Base-by-base conservation (phyloP, 768 basidiomycete genomes). In the Tylopilus rubrobrunneus region DNA sequence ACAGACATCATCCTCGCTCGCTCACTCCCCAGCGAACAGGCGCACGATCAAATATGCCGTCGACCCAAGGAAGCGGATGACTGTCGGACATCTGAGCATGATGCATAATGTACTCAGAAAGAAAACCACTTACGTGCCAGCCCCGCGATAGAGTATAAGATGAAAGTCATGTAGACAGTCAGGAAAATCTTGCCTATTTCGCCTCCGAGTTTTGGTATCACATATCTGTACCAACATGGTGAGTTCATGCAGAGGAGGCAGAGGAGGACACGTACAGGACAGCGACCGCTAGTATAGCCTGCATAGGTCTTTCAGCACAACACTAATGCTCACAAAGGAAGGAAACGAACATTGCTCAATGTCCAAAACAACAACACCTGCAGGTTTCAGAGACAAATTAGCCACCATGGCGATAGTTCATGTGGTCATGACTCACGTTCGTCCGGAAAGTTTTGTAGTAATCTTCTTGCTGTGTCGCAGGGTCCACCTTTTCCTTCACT, bases 371-470 rank as follows among this genome's bases (percentile, higher is more conserved):
- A 74, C 60, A 98, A 69, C 76, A 71, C 25, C 34, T 34, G 11
- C 28, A 33, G 14, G 27, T 6, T 33, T 53, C 43, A 45, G 45
- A 50, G 27, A 50, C 63, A 53, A 64, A 51, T 65, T 55, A 66
- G 52, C 41, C 44, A 57, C 36, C 5, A 53, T 54, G 25, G 7
- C 41, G 14, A 42, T 31, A 17, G 17, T 17, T 43, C 31, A 15
- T 29, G 43, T 37, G 36, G 17, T n/a, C 8, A 21, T 8, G 21
- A 43, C 80, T 65, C 57, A 82, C 79, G 29, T 96, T 96, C 2
- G 96, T 98, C 57, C 96, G 79, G 71, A 98, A 95, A 7, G 79
- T 81, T 58, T 87, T 77, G 68, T 95, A 95, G 70, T 89, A 92
- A 74, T 95, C 92, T 66, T 93, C 89, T 68, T 92, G 84, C 58